Evolutionary conservation across 495 filamentous ascomycete species (phyloP).

Genomic region (Annulohypoxylon bovei): DNA sequence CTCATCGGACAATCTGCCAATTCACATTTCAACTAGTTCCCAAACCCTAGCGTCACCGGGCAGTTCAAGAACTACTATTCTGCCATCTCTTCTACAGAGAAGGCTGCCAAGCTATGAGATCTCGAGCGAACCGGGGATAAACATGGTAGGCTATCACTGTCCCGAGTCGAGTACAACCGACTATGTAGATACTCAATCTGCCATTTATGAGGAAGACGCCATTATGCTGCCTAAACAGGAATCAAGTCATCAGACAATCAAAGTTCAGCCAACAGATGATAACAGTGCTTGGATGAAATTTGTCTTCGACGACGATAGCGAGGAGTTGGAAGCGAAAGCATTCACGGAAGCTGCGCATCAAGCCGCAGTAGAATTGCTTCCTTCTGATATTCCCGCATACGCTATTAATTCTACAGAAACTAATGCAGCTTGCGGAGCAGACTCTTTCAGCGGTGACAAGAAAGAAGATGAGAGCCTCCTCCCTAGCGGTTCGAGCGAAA

Average conservation of each 20-base stretch:
- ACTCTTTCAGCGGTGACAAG: not conserved
- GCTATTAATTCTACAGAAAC: constrained; percentile 8
- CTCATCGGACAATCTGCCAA: constrained; percentile 8
- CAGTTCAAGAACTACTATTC: constrained; percentile 11
- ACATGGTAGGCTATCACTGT: not conserved
- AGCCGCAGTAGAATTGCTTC: constrained; percentile 42
- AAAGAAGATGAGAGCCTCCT: constrained; percentile 11
- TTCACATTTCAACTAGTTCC: not conserved
- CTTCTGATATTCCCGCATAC: constrained; percentile 35
- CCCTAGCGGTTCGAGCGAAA: constrained; percentile 33
- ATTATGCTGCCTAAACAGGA: not conserved
- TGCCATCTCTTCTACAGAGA: constrained; percentile 41
- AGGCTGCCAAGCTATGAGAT: constrained; percentile 34
- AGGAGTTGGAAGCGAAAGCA: constrained; percentile 46
- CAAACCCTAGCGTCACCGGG: not conserved
- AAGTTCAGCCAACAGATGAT: constrained; percentile 25
- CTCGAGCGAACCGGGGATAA: constrained; percentile 27
- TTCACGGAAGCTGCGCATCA: constrained; percentile 52
- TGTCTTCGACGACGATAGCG: constrained; percentile 49
- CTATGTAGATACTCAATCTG: not conserved
- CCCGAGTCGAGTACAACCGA: not conserved
- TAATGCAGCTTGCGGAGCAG: constrained; percentile 11
- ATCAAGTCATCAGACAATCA: not conserved
- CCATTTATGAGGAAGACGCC: not conserved
- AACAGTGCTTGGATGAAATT: constrained; percentile 54